These are phyloP conservation scores for Oryza rufipogon DNA, from an alignment of 176 grass and related monocot species.

Conservation along the genomic window DNA sequence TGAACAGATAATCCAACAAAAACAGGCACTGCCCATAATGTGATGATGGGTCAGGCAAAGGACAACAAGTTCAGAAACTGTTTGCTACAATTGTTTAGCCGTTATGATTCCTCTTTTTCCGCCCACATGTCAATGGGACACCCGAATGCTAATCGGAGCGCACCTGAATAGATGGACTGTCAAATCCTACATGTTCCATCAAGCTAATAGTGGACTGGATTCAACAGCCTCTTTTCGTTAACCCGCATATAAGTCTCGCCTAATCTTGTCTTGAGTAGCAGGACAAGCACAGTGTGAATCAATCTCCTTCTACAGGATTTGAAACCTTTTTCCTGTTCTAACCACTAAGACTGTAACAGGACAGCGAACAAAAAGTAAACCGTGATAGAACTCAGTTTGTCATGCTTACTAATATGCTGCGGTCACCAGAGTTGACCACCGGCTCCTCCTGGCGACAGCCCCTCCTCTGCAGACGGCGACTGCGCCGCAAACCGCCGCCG, in stretches of 20 bases:
- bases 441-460: not conserved
- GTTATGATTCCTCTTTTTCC: not conserved
- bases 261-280: not conserved
- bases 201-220: not conserved
- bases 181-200: not conserved
- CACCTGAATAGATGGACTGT: no score
- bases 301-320: not conserved
- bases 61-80: not conserved
- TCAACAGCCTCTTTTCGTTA: not conserved
- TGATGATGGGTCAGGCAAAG: not conserved
- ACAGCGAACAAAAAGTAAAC: not conserved
- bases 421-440: constrained; percentile 24
- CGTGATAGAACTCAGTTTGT: not conserved
- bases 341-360: not conserved
- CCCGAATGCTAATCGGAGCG: no score
- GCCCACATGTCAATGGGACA: not conserved
- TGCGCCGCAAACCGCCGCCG: not conserved
- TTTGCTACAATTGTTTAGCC: not conserved
- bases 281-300: not conserved
- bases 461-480: not conserved
- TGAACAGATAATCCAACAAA: constrained; percentile 19
- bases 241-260: not conserved
- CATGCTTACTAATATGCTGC: constrained; percentile 37
- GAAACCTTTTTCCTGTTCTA: not conserved
- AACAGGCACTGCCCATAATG: not conserved